Conservation (phyloP, 2,329 filamentous ascomycete genomes). For the Pezicula rhizophila region DNA sequence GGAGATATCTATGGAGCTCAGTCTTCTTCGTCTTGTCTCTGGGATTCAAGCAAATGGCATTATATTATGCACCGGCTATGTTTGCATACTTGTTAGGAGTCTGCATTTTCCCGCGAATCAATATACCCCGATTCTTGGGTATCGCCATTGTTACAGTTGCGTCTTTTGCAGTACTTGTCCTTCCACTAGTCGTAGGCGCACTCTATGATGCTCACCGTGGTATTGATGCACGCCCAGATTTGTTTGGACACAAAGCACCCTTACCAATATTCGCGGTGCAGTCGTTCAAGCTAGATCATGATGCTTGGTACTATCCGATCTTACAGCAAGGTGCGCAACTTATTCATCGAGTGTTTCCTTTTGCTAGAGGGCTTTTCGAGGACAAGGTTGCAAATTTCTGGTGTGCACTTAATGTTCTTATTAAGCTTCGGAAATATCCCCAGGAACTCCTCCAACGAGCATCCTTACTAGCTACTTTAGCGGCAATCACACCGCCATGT, state of each 20-base stretch:
- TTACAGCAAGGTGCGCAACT: slow-evolving; percentile 76
- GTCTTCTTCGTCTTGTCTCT: slow-evolving; percentile 90
- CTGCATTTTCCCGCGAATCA: slow-evolving; percentile 71
- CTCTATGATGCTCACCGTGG: slow-evolving; percentile 62
- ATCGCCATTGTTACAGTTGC: slow-evolving; percentile 68
- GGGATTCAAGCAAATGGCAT: slow-evolving; percentile 99
- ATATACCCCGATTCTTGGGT: slow-evolving; percentile 60
- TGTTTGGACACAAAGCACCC: slow-evolving; percentile 53
- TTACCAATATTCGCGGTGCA: slow-evolving; percentile 58
- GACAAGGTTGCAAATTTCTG: slow-evolving; percentile 99
- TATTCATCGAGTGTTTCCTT: slow-evolving; percentile 90
- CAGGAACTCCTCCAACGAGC: slow-evolving; percentile 65
- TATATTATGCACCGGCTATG: slow-evolving; percentile 91
- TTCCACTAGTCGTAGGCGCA: slow-evolving; percentile 69
- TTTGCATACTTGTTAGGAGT: slow-evolving; percentile 87
- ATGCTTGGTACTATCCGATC: slow-evolving; percentile 67
- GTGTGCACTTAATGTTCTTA: slow-evolving; percentile 83
- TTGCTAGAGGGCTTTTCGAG: slow-evolving; percentile 91
- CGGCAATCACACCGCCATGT: slow-evolving; percentile 73
- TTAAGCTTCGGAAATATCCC: slow-evolving; percentile 78
- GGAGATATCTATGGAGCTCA: slow-evolving; percentile 79
- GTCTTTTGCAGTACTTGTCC: slow-evolving; percentile 69
- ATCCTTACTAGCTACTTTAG: slow-evolving; percentile 68
- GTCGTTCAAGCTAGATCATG: slow-evolving; percentile 51
- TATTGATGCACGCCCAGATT: slow-evolving; percentile 49